phyloP scores from a whole-genome alignment of 2,329 filamentous ascomycete species.

The Fusarium protoensiforme region DNA sequence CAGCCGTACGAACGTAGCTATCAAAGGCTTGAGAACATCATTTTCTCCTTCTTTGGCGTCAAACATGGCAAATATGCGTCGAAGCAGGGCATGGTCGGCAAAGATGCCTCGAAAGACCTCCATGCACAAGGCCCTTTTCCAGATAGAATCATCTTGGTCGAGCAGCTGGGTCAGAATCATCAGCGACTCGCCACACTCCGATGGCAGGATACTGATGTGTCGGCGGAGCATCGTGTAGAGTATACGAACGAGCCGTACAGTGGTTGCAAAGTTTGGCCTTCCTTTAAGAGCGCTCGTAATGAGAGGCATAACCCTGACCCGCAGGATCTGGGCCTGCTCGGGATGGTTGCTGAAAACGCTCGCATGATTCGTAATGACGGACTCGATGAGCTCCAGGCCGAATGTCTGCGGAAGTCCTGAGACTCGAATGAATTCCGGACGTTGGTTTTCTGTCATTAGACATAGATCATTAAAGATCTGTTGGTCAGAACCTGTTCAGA shows the following conservation, averaged over 20 bases:
- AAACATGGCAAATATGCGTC: conserved; percentile 83
- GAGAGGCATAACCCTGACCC: conserved; percentile 83
- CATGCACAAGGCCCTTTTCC: conserved; percentile 92
- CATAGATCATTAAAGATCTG: conserved; percentile 91
- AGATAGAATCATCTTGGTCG: conserved; percentile 84
- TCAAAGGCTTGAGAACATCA: conserved; percentile 81
- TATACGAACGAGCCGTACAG: conserved; percentile 84
- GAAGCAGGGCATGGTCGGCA: conserved; percentile 79
- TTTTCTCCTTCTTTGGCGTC: conserved; percentile 79
- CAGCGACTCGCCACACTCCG: conserved; percentile 85
- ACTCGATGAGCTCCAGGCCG: conserved; percentile 91
- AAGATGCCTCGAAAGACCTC: conserved; percentile 91
- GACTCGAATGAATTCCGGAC: conserved; percentile 83
- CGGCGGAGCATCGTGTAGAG: conserved; percentile 83
- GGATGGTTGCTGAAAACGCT: conserved; percentile 80
- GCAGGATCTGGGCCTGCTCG: conserved; percentile 84
- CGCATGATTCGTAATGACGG: conserved; percentile 87
- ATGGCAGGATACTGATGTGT: conserved; percentile 78
- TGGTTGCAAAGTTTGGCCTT: conserved; percentile 81
- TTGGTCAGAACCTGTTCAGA: conserved; percentile 14
- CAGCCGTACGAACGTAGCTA: conserved; percentile 89
- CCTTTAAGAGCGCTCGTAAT: conserved; percentile 82
- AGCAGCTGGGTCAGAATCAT: conserved; percentile 85
- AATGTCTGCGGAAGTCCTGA: conserved; percentile 83
- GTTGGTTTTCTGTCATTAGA: conserved; percentile 85